Evolutionary conservation across 2,329 filamentous ascomycete species (phyloP).

Genomic region (Sarocladium brachiariae): DNA sequence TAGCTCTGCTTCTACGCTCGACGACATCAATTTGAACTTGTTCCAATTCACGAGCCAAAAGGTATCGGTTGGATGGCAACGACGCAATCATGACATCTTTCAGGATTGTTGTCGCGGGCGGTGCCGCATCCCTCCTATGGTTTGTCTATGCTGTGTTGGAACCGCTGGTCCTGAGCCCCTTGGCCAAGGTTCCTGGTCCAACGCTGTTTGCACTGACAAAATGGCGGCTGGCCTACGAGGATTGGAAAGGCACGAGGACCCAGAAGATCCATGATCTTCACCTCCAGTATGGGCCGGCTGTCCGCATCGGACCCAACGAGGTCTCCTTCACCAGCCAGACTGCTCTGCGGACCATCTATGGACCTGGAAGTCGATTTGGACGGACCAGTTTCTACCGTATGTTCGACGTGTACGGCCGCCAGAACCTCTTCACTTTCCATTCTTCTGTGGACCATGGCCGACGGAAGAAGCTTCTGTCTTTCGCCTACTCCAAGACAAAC

Average conservation of each 20-base stretch:
- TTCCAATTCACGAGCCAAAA: too few relatives aligned
- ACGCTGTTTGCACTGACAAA: constrained; percentile 32
- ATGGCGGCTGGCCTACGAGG: constrained; percentile 38
- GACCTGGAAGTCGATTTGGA: constrained; percentile 43
- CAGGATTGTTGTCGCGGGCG: not conserved
- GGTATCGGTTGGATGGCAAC: too few relatives aligned
- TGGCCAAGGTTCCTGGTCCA: constrained; percentile 28
- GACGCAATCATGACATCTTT: not conserved
- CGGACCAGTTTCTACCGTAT: constrained; percentile 43
- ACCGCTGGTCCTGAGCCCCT: constrained; percentile 11
- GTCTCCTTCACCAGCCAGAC: constrained; percentile 33
- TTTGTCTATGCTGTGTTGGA: constrained; percentile 5
- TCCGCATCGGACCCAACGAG: constrained; percentile 41
- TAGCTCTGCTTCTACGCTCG: not conserved
- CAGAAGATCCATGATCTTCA: constrained; percentile 36
- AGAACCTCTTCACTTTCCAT: constrained; percentile 46
- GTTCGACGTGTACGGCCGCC: constrained; percentile 46
- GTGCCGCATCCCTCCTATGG: not conserved
- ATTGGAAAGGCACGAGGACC: constrained; percentile 35
- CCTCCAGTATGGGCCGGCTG: constrained; percentile 35
- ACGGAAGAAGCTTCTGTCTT: constrained; percentile 44
- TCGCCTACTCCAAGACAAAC: constrained; percentile 44
- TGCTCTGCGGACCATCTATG: constrained; percentile 46
- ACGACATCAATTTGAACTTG: too few relatives aligned
- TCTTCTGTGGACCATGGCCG: constrained; percentile 35